Evolutionary conservation across 1,284 basidiomycete genomes (phyloP), one percentile per base, ranked within the genome.

Genomic region (Cutaneotrichosporon curvatum): DNA sequence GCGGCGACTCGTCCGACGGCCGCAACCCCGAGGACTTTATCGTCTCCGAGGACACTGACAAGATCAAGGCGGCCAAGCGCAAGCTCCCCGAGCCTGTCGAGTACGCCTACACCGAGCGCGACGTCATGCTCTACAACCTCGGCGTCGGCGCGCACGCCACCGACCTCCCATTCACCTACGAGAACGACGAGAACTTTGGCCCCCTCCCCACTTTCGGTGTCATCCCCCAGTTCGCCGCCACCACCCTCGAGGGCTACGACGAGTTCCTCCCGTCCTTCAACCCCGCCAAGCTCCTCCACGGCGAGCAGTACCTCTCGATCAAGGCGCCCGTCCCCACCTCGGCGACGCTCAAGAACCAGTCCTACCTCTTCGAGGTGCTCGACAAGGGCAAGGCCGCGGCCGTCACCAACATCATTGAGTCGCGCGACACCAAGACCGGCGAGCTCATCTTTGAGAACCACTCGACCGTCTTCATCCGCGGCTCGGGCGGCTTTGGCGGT

Each of bases 261-360:
- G 94, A 83, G 80, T 74, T 98, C 53, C 60, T 69, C 10, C 94
- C 94, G 20, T 87, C 96, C 73, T 98, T 84, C 75, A 92, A 90
- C 68, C 90, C 89, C 18, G 87, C 90, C 52, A 96, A 91, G 74
- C 77, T 98, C n/a, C 78, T 99, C 22, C 95, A 99, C 71, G 94
- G 94, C 49, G 94, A 99, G 71, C 95, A 98, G 68, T 97, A 89
- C 71, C 75, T 99, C 53, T 78, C 82, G 53, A 90, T 98, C 72
- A 86, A 87, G 65, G 82, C 75, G 1, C 82, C 85, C 1, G 87
- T 97, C 56, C 92, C 94, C 0, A 90, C 87, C 0, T 83, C 78
- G 53, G 92, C 81, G 3, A 82, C 83, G n/a, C 75, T 97, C 30
- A 77, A 89, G 35, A 94, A 80, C 68, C 77, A 85, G 61, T 79